Evolutionary conservation across 176 grass and related monocot species (phyloP), one percentile per base, ranked within the genome.

Genomic region (Themeda triandra): DNA sequence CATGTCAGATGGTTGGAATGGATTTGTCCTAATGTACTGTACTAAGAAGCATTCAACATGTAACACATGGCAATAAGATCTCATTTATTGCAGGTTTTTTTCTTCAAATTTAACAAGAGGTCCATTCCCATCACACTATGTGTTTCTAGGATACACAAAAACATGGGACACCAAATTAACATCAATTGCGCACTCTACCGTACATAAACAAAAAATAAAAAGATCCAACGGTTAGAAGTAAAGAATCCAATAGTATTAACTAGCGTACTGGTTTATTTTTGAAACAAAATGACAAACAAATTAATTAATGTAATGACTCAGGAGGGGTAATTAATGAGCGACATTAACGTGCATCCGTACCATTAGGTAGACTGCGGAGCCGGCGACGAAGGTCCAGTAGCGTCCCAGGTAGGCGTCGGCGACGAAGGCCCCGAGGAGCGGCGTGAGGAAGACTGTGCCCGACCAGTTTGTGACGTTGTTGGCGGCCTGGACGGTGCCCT

Each of bases 391-490:
- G 30, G 96, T 93, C 93, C 96, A 95, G 76, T 93, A 95, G 39
- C 92, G 89, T 8, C 91, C 92, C 27, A 97, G 88, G 83, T 89
- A 90, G 18, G 94, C 88, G 69, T 97, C 94, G 14, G 94, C 94
- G 51, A 94, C 5, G 80, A 92, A 84, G 13, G 94, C 92, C 18
- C 94, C 94, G 64, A 94, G 10, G 51, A 97, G 79, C 1, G 94
- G 92, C 30, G 88, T 91, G 80, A 97, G 77, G 90, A 90, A 97
- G 65, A 90, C 92, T 24, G 94, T 87, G 42, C 94, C 94, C 1
- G 87, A 80, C 94, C 94, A 97, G 76, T 94, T 97, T 29, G 94
- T 97, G 69, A 97, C 94, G 41, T 92, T 92, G 84, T 97, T 97
- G 7, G 92, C 75, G 5, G 94, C 92, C 54, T 94, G 68, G 1